Base-by-base conservation (phyloP, 1,284 basidiomycete species). In the Rhizoctonia solani region DNA sequence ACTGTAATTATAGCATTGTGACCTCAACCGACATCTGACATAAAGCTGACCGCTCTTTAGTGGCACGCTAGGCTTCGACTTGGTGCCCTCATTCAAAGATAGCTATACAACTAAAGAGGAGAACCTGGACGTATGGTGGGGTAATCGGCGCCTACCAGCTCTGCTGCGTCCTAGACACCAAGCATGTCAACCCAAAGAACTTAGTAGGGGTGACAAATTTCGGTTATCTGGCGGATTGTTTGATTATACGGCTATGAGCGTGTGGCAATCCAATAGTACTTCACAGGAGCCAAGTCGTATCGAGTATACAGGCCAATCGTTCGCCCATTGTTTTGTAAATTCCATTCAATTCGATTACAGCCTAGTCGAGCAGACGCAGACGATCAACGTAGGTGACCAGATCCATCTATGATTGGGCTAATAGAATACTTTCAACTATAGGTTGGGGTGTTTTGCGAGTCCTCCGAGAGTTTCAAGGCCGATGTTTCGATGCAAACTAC, bases 301-400 rank as follows among this genome's bases (percentile, higher is more conserved):
- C 37, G 61, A 65, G 29, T 65, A 65, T n/a, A 30, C 34, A 41
- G 59, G 37, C 21, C 21, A 52, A 42, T 63, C 47, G 11, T 63
- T 63, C n/a, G 34, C 29, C n/a, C 8, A 41, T 23, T 63, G 59
- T 14, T 42, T 4, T 21, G 59, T 53, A n/a, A 52, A 50, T 25
- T 52, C 8, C 4, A 30, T 37, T n/a, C 19, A 23, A 14, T 53
- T 63, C 47, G 59, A 63, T 29, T 46, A 44, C 21, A 65, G 50
- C 13, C 5, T 54, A 27, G 11, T 46, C 8, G 61, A 65, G 11
- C 9, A 21, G 16, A 65, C 61, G 4, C 61, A 65, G 39, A 44
- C 50, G 14, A 3, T 54, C 0, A 65, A 27, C 1, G 61, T 65
- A 16, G 23, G 61, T 53, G 23, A 3, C 2, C 16, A 37, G 16